These are phyloP conservation scores for Xylaria polymorpha DNA, from an alignment of 2,329 filamentous ascomycete genomes.

Conservation along the genomic window DNA sequence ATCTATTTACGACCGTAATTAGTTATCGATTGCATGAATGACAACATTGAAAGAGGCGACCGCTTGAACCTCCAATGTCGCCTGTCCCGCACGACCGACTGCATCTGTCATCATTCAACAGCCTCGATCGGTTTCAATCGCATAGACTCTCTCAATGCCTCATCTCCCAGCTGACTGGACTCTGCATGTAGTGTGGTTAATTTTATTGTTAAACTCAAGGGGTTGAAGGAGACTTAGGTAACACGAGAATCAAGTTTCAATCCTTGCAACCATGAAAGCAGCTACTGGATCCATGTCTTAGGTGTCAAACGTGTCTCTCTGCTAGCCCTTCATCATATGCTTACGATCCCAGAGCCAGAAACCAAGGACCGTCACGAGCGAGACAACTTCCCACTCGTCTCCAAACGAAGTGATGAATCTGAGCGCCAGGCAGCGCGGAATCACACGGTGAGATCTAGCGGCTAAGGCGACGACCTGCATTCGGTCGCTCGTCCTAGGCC, in stretches of 20 bases:
- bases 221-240: constrained; percentile 25
- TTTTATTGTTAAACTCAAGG: constrained; percentile 25
- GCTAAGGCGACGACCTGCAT: constrained; percentile 33
- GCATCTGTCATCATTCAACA: not conserved
- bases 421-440: constrained; percentile 20
- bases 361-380: constrained; percentile 27
- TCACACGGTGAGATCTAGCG: constrained; percentile 5
- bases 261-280: constrained; percentile 10
- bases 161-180: not conserved
- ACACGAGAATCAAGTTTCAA: constrained; percentile 14
- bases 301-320: constrained; percentile 22
- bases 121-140: constrained; percentile 9
- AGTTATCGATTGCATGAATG: constrained; percentile 12
- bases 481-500: constrained; percentile 25
- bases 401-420: constrained; percentile 24
- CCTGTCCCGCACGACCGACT: not conserved
- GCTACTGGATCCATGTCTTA: constrained; percentile 18
- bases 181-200: not conserved
- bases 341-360: constrained; percentile 34
- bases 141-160: not conserved
- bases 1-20: not conserved
- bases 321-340: constrained; percentile 23
- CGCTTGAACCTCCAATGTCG: not conserved
- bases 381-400: constrained; percentile 32
- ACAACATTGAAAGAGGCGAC: not conserved